These are phyloP conservation scores for Ricinus communis DNA, from an alignment of 345 rosid species.

Conservation along the genomic window DNA sequence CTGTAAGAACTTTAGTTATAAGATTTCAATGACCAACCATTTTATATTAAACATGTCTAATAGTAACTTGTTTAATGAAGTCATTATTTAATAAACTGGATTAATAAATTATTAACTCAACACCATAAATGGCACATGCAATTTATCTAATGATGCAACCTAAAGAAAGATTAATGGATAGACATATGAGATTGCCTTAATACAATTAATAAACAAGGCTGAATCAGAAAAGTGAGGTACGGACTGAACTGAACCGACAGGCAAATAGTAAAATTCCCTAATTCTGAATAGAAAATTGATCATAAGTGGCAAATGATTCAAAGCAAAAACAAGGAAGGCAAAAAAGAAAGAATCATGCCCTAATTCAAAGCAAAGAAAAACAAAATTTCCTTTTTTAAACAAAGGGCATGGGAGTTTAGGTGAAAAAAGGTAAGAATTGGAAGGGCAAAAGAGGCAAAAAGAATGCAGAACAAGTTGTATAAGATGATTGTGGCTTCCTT, in stretches of 20 bases:
- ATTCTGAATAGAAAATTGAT: background rate
- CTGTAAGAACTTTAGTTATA: no score
- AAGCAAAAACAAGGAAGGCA: no score
- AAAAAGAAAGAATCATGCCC: background rate
- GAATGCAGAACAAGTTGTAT: background rate
- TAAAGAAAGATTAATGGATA: background rate
- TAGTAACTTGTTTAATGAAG: no score
- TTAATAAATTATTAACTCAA: no score
- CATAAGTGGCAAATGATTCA: conserved; percentile 1
- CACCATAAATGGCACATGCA: no score
- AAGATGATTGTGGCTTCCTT: conserved; percentile 33
- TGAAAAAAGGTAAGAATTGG: background rate
- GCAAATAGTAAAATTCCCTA: background rate
- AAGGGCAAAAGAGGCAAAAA: conserved; percentile 17
- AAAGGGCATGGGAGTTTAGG: background rate
- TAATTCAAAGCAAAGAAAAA: background rate
- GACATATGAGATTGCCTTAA: background rate
- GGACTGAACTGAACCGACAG: background rate
- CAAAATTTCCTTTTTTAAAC: background rate
- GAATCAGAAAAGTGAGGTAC: conserved; percentile 3
- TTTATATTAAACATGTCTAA: no score
- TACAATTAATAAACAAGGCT: background rate
- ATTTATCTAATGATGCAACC: no score
- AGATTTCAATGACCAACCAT: no score
- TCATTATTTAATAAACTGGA: no score